Base-by-base conservation (phyloP, 371 early-diverging fungal species). In the Entomophthora muscae region DNA sequence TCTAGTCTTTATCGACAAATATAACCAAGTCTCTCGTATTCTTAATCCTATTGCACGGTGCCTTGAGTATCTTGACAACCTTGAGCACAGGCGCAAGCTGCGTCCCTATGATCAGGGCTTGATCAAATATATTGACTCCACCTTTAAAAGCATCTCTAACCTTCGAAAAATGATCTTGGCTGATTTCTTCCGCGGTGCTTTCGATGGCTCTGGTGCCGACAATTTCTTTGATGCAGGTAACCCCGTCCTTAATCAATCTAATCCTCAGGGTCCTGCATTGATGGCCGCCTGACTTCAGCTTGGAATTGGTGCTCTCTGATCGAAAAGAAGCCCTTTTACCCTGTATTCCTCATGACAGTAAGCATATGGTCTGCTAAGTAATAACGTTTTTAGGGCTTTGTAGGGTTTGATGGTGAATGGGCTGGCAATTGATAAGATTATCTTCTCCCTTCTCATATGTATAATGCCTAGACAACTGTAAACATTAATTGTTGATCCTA, bases 1-100 rank as follows among this genome's bases (percentile, higher is more conserved):
- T 3, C 79, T 97, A 52, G 84, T 93, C 81, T 96, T 97, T 67
- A 96, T 96, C 67, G 96, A 92, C 80, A 90, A 91, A 82, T 96
- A 96, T 74, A 93, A 91, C 63, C 96, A 96, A 79, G 90, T 96
- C 17, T 80, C 91, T 53, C 82, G 90, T 54, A 97, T 97, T 59
- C 80, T 97, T 30, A 83, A 83, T 65, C 98, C 98, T 0, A 83
- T 96, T 29, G 79, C 83, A 32, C 75, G 76, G 0, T 83, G 84
- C n/a, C 71, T 95, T 17, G 84, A 85, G 52, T 76, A 81, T 63
- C 67, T 95, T 33, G 86, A 86, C 13, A 69, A 77, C 12, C 66
- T 85, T n/a, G 67, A 71, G 17, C 13, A 13, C 29, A 31, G 33
- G n/a, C 27, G 17, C 29, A 71, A 76, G 24, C 3, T 61, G 31